phyloP scores from a whole-genome alignment of 306 rosid species.

The Acmispon strigosus region DNA sequence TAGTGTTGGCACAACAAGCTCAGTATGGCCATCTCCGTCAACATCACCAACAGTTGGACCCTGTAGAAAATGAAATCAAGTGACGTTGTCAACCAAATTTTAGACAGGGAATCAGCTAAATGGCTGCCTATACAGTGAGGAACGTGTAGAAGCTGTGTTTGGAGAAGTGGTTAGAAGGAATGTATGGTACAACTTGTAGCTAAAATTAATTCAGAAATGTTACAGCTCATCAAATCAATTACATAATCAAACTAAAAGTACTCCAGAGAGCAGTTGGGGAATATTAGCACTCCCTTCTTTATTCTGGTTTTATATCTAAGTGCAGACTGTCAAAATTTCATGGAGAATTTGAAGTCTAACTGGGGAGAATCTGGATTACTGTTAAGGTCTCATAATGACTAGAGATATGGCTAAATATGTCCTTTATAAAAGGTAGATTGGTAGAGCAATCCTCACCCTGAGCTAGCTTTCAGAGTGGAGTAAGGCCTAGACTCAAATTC shows the following conservation, averaged over 20 bases:
- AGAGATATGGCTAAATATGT: too few relatives aligned
- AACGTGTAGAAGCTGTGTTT: neutral
- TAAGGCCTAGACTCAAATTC: too few relatives aligned
- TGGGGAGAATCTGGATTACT: neutral
- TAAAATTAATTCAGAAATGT: neutral
- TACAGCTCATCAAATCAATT: neutral
- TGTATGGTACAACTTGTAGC: neutral
- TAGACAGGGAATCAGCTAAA: neutral
- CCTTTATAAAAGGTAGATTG: too few relatives aligned
- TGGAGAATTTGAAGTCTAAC: neutral
- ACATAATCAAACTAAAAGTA: neutral
- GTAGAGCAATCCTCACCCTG: too few relatives aligned
- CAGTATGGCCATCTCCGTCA: constrained; percentile 97
- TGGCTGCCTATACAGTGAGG: neutral
- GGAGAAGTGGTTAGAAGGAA: neutral
- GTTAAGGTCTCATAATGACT: too few relatives aligned
- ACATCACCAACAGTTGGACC: constrained; percentile 88
- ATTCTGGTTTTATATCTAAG: neutral
- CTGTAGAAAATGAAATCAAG: constrained; percentile 38
- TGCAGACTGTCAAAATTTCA: neutral
- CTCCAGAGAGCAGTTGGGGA: neutral
- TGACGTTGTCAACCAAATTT: neutral
- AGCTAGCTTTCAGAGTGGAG: too few relatives aligned
- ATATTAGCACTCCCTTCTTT: neutral
- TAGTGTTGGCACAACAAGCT: constrained; percentile 81